Conservation (phyloP, 148 eudicot species). For the Rhododendron ovatum region DNA sequence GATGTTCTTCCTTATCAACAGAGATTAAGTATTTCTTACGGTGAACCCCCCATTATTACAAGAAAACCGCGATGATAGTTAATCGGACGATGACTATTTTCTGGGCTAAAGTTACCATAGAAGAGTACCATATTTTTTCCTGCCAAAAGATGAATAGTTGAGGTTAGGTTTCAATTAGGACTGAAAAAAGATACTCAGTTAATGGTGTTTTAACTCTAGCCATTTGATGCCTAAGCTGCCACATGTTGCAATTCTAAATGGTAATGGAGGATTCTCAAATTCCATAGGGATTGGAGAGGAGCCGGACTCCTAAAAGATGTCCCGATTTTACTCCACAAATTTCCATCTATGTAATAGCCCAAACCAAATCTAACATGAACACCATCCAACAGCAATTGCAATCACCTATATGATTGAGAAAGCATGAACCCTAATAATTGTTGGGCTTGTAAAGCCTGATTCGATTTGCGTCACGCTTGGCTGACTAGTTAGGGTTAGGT, state of each 20-base stretch:
- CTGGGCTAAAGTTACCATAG: not conserved
- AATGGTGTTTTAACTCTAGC: not conserved
- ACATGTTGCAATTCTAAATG: not conserved
- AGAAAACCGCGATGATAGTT: not conserved
- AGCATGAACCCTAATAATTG: not conserved
- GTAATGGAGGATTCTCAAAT: not conserved
- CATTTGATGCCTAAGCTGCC: not conserved
- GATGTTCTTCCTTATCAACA: not conserved
- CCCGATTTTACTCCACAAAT: not conserved
- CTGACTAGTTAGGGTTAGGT: not conserved
- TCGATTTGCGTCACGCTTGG: not conserved
- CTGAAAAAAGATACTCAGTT: not conserved
- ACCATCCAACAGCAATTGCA: not conserved
- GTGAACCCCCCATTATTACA: not conserved
- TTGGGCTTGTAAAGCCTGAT: not conserved
- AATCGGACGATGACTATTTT: not conserved
- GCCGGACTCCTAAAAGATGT: not conserved
- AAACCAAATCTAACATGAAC: not conserved
- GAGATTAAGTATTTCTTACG: not conserved
- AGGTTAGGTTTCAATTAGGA: not conserved
- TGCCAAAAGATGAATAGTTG: not conserved
- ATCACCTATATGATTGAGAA: not conserved
- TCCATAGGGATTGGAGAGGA: not conserved
- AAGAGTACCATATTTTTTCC: not conserved
- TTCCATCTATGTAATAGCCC: not conserved